A percentile compares a stretch with the other conserved stretches of the same genome.
These are phyloP conservation scores for Apiotrichum montevideense DNA, from an alignment of 1,284 basidiomycete species.

Conservation along the genomic window DNA sequence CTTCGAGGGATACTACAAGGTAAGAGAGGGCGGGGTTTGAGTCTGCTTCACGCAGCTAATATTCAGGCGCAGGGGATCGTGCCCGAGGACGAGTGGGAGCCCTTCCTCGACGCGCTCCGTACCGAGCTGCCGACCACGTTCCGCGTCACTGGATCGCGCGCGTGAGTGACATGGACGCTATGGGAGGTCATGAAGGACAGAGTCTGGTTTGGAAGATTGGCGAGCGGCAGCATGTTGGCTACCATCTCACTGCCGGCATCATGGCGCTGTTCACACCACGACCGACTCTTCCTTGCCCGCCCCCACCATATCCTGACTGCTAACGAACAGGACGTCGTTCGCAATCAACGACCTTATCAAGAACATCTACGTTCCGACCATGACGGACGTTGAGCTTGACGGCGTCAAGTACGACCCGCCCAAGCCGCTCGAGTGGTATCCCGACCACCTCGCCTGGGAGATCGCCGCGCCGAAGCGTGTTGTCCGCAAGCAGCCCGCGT, in stretches of 20 bases:
- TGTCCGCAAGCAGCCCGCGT: conserved; percentile 83
- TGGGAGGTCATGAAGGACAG: conserved; percentile 1
- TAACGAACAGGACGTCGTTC: conserved; percentile 57
- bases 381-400: conserved; percentile 72
- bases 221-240: too few species aligned
- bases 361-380: conserved; percentile 67
- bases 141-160: conserved; percentile 78
- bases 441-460: conserved; percentile 90
- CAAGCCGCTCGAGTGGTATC: conserved; percentile 84
- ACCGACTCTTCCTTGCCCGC: too few species aligned
- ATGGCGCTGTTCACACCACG: too few species aligned
- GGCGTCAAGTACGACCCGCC: conserved; percentile 63
- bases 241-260: too few species aligned
- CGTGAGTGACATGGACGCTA: conserved; percentile 54
- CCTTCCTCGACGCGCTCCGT: conserved; percentile 63
- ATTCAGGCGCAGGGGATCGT: conserved; percentile 39
- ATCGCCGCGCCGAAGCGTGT: conserved; percentile 86
- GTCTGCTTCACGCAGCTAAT: neutral
- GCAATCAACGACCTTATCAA: conserved; percentile 68
- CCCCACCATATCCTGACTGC: neutral
- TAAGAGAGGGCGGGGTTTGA: conserved; percentile 8
- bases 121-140: conserved; percentile 88
- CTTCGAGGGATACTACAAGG: conserved; percentile 68
- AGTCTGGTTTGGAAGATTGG: too few species aligned
- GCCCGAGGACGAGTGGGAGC: conserved; percentile 64